Evolutionary conservation across 805 yeast genomes (phyloP).

Genomic region (Tetrapisispora iriomotensis): DNA sequence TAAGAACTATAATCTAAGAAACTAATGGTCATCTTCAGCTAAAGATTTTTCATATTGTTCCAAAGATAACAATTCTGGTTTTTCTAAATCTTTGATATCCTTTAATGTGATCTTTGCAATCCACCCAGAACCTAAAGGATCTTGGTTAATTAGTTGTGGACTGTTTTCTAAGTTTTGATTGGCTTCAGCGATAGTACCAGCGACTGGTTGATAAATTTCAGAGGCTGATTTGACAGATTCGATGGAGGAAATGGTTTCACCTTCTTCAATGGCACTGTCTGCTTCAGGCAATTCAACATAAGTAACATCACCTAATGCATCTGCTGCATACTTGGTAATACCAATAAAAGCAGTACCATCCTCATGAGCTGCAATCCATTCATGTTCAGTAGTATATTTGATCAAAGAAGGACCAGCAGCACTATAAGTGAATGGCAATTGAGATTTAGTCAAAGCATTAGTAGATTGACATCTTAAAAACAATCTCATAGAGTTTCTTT

Average conservation of each 20-base stretch:
- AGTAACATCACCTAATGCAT: conserved; percentile 94
- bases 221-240: conserved; percentile 92
- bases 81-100: conserved; percentile 35
- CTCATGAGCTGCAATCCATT: conserved; percentile 81
- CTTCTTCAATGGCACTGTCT: conserved; percentile 49
- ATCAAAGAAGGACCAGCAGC: conserved; percentile 31
- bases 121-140: conserved; percentile 95
- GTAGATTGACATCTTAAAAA: conserved; percentile 20
- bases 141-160: conserved; percentile 75
- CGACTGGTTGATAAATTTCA: conserved; percentile 83
- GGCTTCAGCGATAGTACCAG: conserved; percentile 64
- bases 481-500: conserved; percentile 7
- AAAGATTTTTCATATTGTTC: conserved; percentile 49
- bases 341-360: conserved; percentile 86
- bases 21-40: conserved; percentile 36
- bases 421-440: conserved; percentile 26
- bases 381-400: conserved; percentile 82
- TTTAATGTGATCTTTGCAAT: conserved; percentile 65
- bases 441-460: conserved; percentile 24
- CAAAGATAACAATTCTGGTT: conserved; percentile 42
- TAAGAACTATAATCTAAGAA: too few relatives aligned
- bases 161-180: conserved; percentile 55
- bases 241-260: conserved; percentile 85
- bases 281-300: conserved; percentile 82
- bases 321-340: conserved; percentile 89